These are phyloP conservation scores for Rubus parviflorus DNA, from an alignment of 306 rosid genomes.

Conservation along the genomic window DNA sequence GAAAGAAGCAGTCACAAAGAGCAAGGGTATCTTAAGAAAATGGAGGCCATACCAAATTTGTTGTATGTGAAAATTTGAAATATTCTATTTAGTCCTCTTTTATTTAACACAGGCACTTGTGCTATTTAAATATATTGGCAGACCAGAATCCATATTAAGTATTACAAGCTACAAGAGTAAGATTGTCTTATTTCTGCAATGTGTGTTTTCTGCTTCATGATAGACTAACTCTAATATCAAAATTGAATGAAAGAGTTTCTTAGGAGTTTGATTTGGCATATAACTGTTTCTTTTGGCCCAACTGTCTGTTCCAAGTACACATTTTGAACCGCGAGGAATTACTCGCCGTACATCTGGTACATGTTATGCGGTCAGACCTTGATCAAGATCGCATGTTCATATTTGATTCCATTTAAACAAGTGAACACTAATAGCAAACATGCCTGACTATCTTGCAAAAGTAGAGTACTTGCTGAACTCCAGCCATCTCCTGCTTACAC, in stretches of 20 bases:
- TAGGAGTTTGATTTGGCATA: background rate
- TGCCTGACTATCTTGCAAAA: background rate
- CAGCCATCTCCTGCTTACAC: background rate
- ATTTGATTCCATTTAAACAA: background rate
- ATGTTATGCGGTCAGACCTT: background rate
- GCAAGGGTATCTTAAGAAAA: background rate
- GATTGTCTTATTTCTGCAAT: background rate
- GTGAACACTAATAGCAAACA: background rate
- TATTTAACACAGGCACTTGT: background rate
- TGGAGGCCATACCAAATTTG: background rate
- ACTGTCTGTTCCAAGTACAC: background rate
- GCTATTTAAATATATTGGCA: background rate
- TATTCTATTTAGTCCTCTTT: background rate
- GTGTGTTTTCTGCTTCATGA: background rate
- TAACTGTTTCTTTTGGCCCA: background rate
- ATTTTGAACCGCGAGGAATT: background rate
- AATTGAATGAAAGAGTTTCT: background rate
- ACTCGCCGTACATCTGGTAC: background rate
- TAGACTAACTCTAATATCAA: conserved; percentile 8
- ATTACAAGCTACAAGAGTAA: too few relatives aligned
- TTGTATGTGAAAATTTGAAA: background rate
- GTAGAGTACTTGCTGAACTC: background rate
- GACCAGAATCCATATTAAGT: too few relatives aligned
- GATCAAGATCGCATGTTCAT: background rate
- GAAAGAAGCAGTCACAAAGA: background rate